A percentile compares a stretch with the other conserved stretches of the same genome.
Conservation (phyloP, 306 rosid species). For the Sechiopsis laciniata region DNA sequence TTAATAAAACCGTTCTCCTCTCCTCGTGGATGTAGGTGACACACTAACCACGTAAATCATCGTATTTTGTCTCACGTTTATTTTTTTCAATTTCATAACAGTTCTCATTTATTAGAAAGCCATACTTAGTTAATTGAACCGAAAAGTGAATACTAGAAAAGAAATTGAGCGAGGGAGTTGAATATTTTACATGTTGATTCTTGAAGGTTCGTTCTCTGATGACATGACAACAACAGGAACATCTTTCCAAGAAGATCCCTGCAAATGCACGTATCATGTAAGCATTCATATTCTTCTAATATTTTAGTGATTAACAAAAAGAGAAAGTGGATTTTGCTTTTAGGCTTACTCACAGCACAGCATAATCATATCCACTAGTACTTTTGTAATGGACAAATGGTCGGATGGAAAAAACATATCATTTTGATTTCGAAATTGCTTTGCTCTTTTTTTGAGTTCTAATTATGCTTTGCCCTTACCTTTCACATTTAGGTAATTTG, state of each 20-base stretch:
- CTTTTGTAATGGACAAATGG: too few species aligned
- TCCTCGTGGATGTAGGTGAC: too few species aligned
- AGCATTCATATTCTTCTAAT: constrained; percentile 7
- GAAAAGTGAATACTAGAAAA: neutral
- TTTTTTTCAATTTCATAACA: too few species aligned
- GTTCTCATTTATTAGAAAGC: neutral
- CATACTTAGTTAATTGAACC: neutral
- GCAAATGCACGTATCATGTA: constrained; percentile 21
- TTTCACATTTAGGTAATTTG: neutral
- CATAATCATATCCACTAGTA: too few species aligned
- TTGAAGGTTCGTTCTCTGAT: constrained; percentile 89
- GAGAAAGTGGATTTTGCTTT: too few species aligned
- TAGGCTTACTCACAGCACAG: too few species aligned
- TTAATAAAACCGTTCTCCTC: too few species aligned
- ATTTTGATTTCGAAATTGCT: neutral
- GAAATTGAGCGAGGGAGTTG: neutral
- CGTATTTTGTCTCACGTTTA: too few species aligned
- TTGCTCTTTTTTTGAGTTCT: neutral
- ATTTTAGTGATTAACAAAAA: neutral
- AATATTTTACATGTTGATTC: constrained; percentile 59
- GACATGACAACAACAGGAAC: constrained; percentile 94
- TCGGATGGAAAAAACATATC: neutral
- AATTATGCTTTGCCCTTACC: neutral
- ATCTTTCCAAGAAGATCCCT: constrained; percentile 97
- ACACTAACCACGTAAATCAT: too few species aligned